Base-by-base conservation (phyloP, 768 basidiomycete genomes). In the Boletales sp. region DNA sequence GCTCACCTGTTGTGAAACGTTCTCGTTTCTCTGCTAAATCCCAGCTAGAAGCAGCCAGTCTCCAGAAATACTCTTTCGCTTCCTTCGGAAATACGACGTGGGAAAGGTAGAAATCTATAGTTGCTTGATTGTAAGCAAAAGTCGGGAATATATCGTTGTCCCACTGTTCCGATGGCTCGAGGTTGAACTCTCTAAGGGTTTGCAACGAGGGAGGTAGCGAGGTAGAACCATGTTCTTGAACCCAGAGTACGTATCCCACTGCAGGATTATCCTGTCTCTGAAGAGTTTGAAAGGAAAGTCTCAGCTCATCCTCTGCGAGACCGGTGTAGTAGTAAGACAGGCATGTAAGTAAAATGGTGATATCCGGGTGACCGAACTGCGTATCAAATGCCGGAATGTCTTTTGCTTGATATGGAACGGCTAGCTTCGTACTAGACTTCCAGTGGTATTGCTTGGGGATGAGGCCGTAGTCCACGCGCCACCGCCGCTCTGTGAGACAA, bases 361-460 rank as follows among this genome's bases (percentile, higher is more conserved):
- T 50, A 17, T 71, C 72, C 11, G 70, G 70, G 33, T 73, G 72
- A 14, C 64, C 64, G n/a, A 71, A 72, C 28, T 71, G 64, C 1
- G 69, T 63, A 32, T 59, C 51, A 9, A 51, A 21, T 14, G 67
- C 54, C 0, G 70, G 70, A 3, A 59, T 40, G n/a, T 72, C 72
- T 48, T 67, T 71, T 0, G 70, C 70, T 1, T 65, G 64, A 19
- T 70, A 71, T 0, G 71, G 69, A 1, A 72, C 65, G 0, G 69
- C 69, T 3, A 70, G 50, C 25, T 28, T 28, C 25, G 25, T 28
- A 28, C 25, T 1, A 0, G 47, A 9, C 9, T 28, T 17, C n/a
- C 11, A 0, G 17, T 8, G 11, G 25, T 4, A 9, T 8, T 1
- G 25, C 25, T 28, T 7, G 4, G 25, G 60, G 61, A 4, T 28